Evolutionary conservation across 1,284 basidiomycete genomes (phyloP), one percentile per base, ranked within the genome.

Genomic region (Rhodofomes roseus): DNA sequence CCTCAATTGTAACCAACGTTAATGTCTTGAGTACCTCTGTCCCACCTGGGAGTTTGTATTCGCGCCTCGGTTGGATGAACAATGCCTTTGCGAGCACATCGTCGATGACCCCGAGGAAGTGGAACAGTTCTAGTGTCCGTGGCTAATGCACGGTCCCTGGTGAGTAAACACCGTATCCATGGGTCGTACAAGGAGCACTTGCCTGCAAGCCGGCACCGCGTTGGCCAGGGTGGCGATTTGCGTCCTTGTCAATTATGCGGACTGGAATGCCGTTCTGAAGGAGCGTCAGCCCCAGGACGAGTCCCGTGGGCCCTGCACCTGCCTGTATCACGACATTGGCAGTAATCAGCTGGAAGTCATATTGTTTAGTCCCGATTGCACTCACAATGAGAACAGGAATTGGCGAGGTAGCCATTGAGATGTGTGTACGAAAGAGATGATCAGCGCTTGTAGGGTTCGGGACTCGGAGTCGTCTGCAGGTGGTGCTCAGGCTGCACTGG

Each of bases 211-310:
- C 72, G n/a, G 51, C 29, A 9, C 66, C 69, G 4, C 74, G 68
- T 27, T 70, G 65, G 2, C 66, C 66, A 37, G 62, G 40, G 40
- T 48, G 46, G 25, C 65, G 56, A 0, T 63, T 55, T 4, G 31
- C 54, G 25, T 66, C 65, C 54, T 73, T 76, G 16, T 76, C 67
- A 14, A 77, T 67, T 34, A 76, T 70, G 23, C 75, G 74, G n/a
- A 75, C 69, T 6, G 66, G 25, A 1, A 68, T 43, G 18, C 66
- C 65, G 34, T 66, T 63, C 36, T 66, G 54, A 7, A 60, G 41
- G 6, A 68, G 56, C 18, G 61, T 53, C 7, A 68, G 60, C 22
- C 66, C 68, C n/a, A 58, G 37, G 4, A 63, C 53, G 20, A 69
- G 61, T 4, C 68, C 68, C 1, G 62, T 55, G 8, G 68, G 68